Base-by-base conservation (phyloP, 1,284 basidiomycete genomes). In the Ceratobasidium sp. region DNA sequence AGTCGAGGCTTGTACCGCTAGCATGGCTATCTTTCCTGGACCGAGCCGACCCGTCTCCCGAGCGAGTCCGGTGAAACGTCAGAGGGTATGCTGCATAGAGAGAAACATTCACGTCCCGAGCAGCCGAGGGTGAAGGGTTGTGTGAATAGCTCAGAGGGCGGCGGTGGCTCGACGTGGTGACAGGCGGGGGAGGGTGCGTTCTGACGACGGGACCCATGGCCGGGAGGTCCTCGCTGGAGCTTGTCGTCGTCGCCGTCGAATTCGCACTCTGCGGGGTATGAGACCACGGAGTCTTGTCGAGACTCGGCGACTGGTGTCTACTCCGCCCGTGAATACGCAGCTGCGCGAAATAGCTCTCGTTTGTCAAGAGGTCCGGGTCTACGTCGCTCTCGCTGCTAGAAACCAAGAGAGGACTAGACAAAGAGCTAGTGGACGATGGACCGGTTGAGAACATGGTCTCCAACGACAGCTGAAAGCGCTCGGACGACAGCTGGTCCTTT, bases 321-420 rank as follows among this genome's bases (percentile, higher is more conserved):
- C 39, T 43, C 27, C 59, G 58, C 19, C 65, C 51, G 51, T 68
- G 65, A 11, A 68, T 54, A 16, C 65, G 48, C 22, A 68, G 65
- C 65, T 68, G 48, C 5, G 65, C 49, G 37, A 68, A 68, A 51
- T 68, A 68, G 65, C 65, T 68, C 49, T 51, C 74, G 59, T 75
- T 75, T 1, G 74, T 68, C 48, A 68, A 39, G 5, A 41, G 22
- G 48, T 68, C 74, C 16, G n/a, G n/a, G 58, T 75, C 74, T 19
- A 62, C n/a, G 39, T 75, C 71, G 51, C 51, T 74, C 48, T 59
- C 58, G 68, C 51, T 58, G 27, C 74, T 34, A 31, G 65, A 68
- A 19, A 72, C 68, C 27, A 72, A 61, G 11, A 72, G 56, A 3
- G 68, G 68, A 29, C 68, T 72, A 5, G 68, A 53, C 11, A 59